Percentiles rank a stretch among this genome's conserved stretches.
phyloP scores from a whole-genome alignment of 495 filamentous ascomycete genomes.

The Parachaetomium inaequale region DNA sequence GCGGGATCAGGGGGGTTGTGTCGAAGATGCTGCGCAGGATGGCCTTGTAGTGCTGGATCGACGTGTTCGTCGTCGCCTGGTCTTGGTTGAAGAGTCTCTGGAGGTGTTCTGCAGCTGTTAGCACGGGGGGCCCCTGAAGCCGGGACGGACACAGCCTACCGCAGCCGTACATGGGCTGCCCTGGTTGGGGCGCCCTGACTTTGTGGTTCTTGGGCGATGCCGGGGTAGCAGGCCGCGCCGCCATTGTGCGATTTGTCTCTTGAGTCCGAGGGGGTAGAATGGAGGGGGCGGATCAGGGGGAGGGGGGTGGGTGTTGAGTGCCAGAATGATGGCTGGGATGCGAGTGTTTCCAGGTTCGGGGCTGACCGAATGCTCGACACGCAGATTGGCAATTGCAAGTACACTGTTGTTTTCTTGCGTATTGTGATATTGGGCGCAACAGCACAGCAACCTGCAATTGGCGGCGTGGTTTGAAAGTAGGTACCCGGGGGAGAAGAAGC shows the following conservation, averaged over 20 bases:
- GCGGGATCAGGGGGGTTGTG: conserved; percentile 43
- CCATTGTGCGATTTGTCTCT: conserved; percentile 28
- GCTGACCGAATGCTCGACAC: too few species aligned
- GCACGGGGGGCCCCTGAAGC: conserved; percentile 5
- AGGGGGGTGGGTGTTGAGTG: background rate
- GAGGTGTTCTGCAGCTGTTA: conserved; percentile 47
- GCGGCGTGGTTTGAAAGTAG: background rate
- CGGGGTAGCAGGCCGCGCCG: conserved; percentile 46
- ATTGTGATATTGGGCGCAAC: background rate
- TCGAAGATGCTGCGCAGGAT: conserved; percentile 51
- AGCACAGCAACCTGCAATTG: background rate
- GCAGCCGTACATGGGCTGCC: conserved; percentile 53
- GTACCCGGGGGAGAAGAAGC: background rate
- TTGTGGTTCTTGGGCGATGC: conserved; percentile 53
- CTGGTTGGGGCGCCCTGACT: conserved; percentile 49
- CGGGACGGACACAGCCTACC: conserved; percentile 38
- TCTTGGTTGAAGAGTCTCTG: conserved; percentile 51
- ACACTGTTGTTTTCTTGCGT: background rate
- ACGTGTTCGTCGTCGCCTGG: conserved; percentile 46
- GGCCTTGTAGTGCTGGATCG: conserved; percentile 53
- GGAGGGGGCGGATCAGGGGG: background rate
- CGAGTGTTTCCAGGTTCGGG: background rate
- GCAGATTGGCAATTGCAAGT: background rate
- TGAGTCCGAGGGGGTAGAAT: too few species aligned
- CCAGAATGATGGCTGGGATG: background rate